These are phyloP conservation scores for Nitzschia sp. DNA, from an alignment of 108 stramenopile genomes.

Conservation along the genomic window DNA sequence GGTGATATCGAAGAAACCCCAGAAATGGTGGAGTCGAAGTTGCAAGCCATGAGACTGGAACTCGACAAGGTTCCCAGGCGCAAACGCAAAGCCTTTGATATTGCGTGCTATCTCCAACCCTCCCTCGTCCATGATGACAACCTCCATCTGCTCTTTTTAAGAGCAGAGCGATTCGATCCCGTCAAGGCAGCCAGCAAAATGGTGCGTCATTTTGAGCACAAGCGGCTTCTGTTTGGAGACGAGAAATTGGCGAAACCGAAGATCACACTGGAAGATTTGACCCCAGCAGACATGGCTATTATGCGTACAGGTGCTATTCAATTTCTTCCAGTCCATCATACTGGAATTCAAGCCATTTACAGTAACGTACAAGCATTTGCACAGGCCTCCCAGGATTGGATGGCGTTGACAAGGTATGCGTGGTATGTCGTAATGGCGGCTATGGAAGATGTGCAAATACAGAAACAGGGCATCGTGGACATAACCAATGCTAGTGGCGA, in stretches of 20 bases:
- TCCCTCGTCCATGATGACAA: neutral
- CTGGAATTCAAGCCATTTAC: neutral
- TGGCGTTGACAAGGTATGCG: neutral
- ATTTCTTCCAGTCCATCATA: neutral
- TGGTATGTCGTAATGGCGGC: no score
- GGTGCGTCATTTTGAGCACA: neutral
- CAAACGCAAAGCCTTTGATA: neutral
- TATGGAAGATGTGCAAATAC: no score
- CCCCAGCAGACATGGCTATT: neutral
- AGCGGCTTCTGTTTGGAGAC: conserved; percentile 6
- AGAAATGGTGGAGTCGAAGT: neutral
- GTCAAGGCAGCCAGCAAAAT: conserved; percentile 10
- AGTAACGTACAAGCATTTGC: neutral
- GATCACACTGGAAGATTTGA: conserved; percentile 4
- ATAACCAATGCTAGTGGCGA: no score
- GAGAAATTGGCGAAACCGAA: neutral
- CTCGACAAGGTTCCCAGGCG: neutral
- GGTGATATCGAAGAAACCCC: neutral
- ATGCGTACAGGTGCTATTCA: neutral
- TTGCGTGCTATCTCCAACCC: neutral
- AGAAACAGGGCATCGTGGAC: no score
- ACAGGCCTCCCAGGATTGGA: neutral
- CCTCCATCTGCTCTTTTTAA: conserved; percentile 11
- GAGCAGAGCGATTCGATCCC: conserved; percentile 8
- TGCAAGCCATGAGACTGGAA: neutral